Evolutionary conservation across 805 yeast species (phyloP).

Genomic region (Candida dendrica): DNA sequence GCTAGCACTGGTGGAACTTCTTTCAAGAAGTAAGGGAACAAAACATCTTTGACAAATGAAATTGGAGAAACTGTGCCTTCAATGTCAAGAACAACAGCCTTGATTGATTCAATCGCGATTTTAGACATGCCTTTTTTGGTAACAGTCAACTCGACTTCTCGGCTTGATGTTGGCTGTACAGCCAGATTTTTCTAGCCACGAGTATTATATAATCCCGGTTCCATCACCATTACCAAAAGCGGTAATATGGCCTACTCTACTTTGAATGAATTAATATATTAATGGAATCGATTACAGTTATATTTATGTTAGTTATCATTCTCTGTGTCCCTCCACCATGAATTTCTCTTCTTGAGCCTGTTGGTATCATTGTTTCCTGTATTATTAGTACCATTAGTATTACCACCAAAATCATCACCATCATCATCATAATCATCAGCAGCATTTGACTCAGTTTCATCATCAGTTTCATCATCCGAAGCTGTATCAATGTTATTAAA

Average conservation of each 20-base stretch:
- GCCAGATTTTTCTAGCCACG: neutral
- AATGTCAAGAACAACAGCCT: constrained; percentile 55
- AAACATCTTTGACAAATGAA: constrained; percentile 70
- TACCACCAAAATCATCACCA: neutral
- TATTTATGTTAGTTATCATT: no score
- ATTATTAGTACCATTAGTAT: neutral
- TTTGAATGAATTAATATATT: no score
- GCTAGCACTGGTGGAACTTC: constrained; percentile 37
- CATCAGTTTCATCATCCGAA: no score
- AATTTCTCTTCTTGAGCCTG: neutral
- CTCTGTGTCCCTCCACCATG: no score
- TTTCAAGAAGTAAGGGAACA: constrained; percentile 68
- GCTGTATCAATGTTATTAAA: constrained; percentile 1
- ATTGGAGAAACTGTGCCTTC: constrained; percentile 95
- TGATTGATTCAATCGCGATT: constrained; percentile 2
- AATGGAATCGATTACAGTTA: no score
- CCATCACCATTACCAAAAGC: neutral
- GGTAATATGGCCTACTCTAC: no score
- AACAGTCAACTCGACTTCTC: no score
- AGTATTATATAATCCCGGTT: neutral
- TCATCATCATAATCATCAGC: neutral
- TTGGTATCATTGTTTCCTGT: neutral
- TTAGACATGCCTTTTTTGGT: neutral
- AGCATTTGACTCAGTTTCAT: neutral
- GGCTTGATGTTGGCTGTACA: no score